phyloP scores from a whole-genome alignment of 2,329 filamentous ascomycete species.

The Trichoderma breve region DNA sequence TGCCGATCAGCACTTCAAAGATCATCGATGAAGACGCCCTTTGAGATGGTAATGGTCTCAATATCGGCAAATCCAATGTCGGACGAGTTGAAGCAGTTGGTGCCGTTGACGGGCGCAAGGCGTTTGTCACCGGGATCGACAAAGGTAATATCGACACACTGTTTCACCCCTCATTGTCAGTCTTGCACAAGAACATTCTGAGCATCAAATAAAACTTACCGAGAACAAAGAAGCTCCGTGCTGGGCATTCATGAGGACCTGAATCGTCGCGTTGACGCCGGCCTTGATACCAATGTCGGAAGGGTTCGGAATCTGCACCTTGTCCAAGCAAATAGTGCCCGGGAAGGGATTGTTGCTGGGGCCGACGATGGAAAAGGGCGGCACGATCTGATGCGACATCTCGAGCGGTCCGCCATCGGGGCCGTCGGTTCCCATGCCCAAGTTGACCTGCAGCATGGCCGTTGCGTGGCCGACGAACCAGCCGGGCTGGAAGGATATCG shows the following conservation, averaged over 20 bases:
- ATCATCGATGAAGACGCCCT: neutral
- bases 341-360: constrained; percentile 80
- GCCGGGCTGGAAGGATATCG: constrained; percentile 83
- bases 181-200: too few relatives aligned
- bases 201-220: too few relatives aligned
- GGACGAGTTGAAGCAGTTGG: constrained; percentile 87
- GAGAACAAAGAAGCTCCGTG: constrained; percentile 83
- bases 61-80: constrained; percentile 74
- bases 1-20: neutral
- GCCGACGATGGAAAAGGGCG: constrained; percentile 78
- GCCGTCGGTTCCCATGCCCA: constrained; percentile 73
- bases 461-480: constrained; percentile 90
- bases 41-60: constrained; percentile 60
- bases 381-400: constrained; percentile 80
- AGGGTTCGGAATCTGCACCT: constrained; percentile 71
- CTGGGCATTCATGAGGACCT: constrained; percentile 77
- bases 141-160: constrained; percentile 96
- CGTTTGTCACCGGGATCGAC: constrained; percentile 68
- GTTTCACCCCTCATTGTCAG: neutral
- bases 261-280: constrained; percentile 87
- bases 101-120: constrained; percentile 68
- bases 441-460: constrained; percentile 85
- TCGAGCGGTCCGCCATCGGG: constrained; percentile 68
- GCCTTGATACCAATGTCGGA: constrained; percentile 64
- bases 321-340: constrained; percentile 83